Evolutionary conservation across 345 rosid genomes (phyloP), one percentile per base, ranked within the genome.

Genomic region (Physaria fendleri): DNA sequence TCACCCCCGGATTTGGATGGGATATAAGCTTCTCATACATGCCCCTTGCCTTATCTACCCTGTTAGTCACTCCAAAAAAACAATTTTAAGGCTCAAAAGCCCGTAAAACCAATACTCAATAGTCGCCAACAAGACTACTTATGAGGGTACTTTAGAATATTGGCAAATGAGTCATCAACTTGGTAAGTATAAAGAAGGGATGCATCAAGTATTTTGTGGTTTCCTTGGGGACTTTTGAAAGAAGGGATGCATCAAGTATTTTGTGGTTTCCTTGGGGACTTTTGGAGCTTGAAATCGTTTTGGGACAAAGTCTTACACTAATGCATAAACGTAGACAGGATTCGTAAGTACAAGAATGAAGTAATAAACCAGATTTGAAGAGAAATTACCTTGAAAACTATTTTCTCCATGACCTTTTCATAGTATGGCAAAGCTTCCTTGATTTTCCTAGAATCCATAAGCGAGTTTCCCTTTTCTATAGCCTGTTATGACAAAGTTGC

Each of bases 11-110:
- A 64, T 66, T 85, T 13, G 98, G 87, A 69, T 88, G 96, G n/a
- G 85, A 79, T 55, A 77, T 84, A 59, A 91, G 96, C 78, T 82
- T 91, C 75, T 84, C 95, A 14, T 91, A 91, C 96, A 91, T 75
- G 7, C 71, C 12, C 23, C 66, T 82, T 67, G 98, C 98, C 71
- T 81, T 82, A 20, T 72, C 74, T 73, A 64, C 8, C 77, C 98
- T 88, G 88, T 30, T 50, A 72, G 53, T 49, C 50, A 64, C 40
- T 43, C 52, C 43, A 41, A 39, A 33, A 23, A 8, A 54, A 30
- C 9, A 5, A 15, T 28, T 39, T 25, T 21, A 61, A n/a, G 15
- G 3, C 27, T 25, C 7, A 61, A 14, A 35, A 53, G 39, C 37
- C 60, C 21, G 37, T 14, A 40, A 48, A 44, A 6, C 34, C 37